Evolutionary conservation across 345 rosid genomes (phyloP).

Genomic region (Geranium rotundifolium): DNA sequence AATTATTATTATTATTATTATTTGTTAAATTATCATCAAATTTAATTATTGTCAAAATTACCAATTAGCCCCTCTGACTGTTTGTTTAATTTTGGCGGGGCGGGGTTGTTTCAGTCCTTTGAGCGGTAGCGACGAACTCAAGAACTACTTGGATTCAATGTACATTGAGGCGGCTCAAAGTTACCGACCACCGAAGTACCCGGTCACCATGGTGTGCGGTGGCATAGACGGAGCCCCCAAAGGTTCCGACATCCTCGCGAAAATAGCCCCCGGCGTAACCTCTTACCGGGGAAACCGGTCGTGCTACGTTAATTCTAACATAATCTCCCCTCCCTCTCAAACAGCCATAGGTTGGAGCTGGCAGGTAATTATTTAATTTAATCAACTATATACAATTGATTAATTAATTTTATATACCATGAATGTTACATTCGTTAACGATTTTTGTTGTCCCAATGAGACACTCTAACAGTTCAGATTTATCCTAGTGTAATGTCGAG

Average conservation of each 20-base stretch:
- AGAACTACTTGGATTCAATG: slow-evolving; percentile 9
- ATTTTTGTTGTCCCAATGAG: too few species aligned
- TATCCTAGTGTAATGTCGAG: too few species aligned
- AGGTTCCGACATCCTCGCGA: slow-evolving; percentile 16
- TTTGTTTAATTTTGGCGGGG: neutral
- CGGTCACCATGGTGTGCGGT: slow-evolving; percentile 22
- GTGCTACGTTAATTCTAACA: slow-evolving; percentile 11
- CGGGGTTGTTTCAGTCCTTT: slow-evolving; percentile 22
- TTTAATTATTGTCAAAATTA: neutral
- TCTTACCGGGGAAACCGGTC: slow-evolving; percentile 3
- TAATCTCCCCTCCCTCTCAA: slow-evolving; percentile 3
- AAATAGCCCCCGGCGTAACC: slow-evolving; percentile 21
- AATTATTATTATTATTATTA: neutral
- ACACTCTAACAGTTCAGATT: too few species aligned
- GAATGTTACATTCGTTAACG: too few species aligned
- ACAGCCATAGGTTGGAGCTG: slow-evolving; percentile 21
- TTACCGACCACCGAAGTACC: slow-evolving; percentile 17
- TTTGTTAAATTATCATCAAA: too few species aligned
- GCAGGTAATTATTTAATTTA: slow-evolving; percentile 26
- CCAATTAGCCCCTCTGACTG: neutral
- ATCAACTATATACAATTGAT: neutral
- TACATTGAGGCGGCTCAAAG: slow-evolving; percentile 34
- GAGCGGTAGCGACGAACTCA: slow-evolving; percentile 14
- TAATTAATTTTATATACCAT: neutral
- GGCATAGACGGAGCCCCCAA: slow-evolving; percentile 21